Conservation (phyloP, 495 filamentous ascomycete species). For the Penicillium herquei region DNA sequence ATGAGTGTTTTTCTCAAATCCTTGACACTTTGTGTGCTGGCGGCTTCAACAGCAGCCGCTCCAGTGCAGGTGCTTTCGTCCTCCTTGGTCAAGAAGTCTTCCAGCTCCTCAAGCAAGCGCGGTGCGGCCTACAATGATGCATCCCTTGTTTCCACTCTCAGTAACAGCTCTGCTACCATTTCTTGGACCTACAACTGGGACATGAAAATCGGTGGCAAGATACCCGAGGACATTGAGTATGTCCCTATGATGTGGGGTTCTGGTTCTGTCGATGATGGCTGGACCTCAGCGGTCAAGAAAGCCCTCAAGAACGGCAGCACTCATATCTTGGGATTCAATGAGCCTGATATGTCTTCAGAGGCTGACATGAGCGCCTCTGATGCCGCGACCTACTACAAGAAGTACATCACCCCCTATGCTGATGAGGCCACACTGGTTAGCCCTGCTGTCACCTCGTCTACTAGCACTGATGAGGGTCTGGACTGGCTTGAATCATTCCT, state of each 20-base stretch:
- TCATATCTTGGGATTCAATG: conserved; percentile 70
- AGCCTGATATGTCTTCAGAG: conserved; percentile 62
- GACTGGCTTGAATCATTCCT: conserved; percentile 57
- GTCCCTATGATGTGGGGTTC: conserved; percentile 64
- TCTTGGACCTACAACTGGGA: conserved; percentile 74
- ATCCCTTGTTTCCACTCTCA: conserved; percentile 33
- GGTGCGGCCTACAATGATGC: conserved; percentile 70
- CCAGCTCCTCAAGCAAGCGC: conserved; percentile 36
- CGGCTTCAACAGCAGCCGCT: not conserved
- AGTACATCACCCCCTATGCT: conserved; percentile 61
- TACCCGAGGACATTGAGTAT: conserved; percentile 45
- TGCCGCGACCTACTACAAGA: conserved; percentile 55
- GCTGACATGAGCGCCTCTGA: conserved; percentile 54
- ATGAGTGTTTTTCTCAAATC: too few species aligned
- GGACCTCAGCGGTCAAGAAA: conserved; percentile 49
- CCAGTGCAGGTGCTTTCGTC: not conserved
- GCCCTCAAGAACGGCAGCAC: conserved; percentile 53
- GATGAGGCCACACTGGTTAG: conserved; percentile 56
- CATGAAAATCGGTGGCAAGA: conserved; percentile 27
- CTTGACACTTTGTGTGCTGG: too few species aligned
- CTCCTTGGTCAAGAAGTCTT: not conserved
- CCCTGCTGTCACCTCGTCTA: conserved; percentile 67
- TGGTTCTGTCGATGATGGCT: conserved; percentile 34
- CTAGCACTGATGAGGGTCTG: conserved; percentile 63
- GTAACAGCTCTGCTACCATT: conserved; percentile 35